Conservation (phyloP, 257 asterid genomes). For the Fraxinus excelsior region DNA sequence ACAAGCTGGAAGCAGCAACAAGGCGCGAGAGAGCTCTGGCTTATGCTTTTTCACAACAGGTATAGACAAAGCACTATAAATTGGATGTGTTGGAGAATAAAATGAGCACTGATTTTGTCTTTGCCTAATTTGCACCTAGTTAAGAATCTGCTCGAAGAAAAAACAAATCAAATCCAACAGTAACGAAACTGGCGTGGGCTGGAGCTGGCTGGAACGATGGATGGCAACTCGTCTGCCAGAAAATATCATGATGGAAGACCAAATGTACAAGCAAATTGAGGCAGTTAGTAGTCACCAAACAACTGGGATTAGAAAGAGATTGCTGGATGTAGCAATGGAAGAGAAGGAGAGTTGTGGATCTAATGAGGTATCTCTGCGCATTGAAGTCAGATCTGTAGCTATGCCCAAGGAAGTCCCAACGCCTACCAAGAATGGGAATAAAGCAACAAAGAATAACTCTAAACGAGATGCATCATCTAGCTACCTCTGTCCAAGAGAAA, state of each 20-base stretch:
- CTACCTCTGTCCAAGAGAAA: constrained; percentile 32
- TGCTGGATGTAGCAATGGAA: constrained; percentile 35
- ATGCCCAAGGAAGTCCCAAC: constrained; percentile 27
- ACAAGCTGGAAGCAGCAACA: constrained; percentile 56
- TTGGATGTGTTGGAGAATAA: background rate
- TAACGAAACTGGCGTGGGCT: constrained; percentile 40
- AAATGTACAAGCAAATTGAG: constrained; percentile 1
- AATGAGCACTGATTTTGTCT: background rate
- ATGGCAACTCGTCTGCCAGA: constrained; percentile 62
- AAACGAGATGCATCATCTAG: constrained; percentile 31
- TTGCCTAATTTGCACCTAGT: constrained; percentile 24
- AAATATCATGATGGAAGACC: constrained; percentile 17
- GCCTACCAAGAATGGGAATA: constrained; percentile 31
- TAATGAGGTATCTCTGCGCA: constrained; percentile 40
- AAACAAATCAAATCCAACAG: constrained; percentile 29
- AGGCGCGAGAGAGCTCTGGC: constrained; percentile 70
- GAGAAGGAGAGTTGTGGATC: constrained; percentile 65
- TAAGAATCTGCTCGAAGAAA: constrained; percentile 53
- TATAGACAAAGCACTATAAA: constrained; percentile 3
- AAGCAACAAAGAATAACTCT: constrained; percentile 26
- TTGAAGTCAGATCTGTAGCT: constrained; percentile 20
- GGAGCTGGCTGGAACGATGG: constrained; percentile 69
- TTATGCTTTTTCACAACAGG: constrained; percentile 68
- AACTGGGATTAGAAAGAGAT: constrained; percentile 27
- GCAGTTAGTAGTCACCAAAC: background rate